Base-by-base conservation (phyloP, 805 yeast species). In the Nakazawaea laoshanensis region DNA sequence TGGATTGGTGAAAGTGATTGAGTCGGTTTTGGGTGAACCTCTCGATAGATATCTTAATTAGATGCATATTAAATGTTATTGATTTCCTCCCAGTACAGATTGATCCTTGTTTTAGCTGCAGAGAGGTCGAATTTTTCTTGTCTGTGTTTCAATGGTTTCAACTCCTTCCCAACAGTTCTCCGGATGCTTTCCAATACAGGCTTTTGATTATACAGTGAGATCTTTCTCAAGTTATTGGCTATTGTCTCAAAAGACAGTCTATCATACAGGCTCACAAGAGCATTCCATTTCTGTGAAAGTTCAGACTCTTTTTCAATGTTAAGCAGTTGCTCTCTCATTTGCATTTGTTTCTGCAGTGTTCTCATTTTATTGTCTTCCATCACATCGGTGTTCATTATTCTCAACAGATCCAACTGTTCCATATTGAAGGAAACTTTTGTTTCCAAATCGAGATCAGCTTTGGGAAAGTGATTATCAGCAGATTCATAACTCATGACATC, bases 21-120 rank as follows among this genome's bases (percentile, higher is more conserved):
- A 92, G 56, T 77, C 74, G 39, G 95, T 87, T 14, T 66, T 92
- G 43, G 98, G 98, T 30, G 98, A 92, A 57, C 92, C 96, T 29
- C 69, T 92, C 38, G 96, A 89, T 50, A 74, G 84, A 60, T 82
- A 82, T 49, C 63, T 82, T 44, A 75, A 65, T 42, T 68, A 54
- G 27, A 16, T 25, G n/a, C 7, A 25, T 25, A 23, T 23, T 8
- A 7, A 23, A n/a, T 9, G 19, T 27, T 29, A 19, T 15, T 5
- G 10, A 20, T 8, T 13, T n/a, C n/a, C n/a, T n/a, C n/a, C n/a
- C n/a, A n/a, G n/a, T n/a, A n/a, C n/a, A n/a, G n/a, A n/a, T n/a
- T n/a, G n/a, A n/a, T n/a, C n/a, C n/a, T n/a, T n/a, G n/a, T n/a
- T n/a, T n/a, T n/a, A n/a, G n/a, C n/a, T n/a, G n/a, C n/a, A n/a